Percentiles rank a stretch among this genome's conserved stretches.
phyloP scores from a whole-genome alignment of 441 rosid genomes.

The Sinapis alba region DNA sequence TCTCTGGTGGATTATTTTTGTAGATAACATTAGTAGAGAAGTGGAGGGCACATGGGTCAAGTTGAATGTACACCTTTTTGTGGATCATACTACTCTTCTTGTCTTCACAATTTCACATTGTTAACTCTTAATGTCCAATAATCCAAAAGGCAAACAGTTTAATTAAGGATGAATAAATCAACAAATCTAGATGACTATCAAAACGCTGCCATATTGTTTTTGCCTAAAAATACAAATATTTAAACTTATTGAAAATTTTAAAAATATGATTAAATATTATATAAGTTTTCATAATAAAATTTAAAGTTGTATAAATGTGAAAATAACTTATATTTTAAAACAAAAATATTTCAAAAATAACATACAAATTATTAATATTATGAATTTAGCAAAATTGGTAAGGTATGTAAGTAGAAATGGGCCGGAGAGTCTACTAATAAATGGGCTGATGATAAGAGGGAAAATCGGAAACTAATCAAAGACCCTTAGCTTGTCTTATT shows the following conservation, averaged over 20 bases:
- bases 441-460: slow-evolving; percentile 6
- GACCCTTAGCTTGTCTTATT: neutral
- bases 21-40: slow-evolving; percentile 16
- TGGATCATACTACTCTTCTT: neutral
- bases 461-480: slow-evolving; percentile 1
- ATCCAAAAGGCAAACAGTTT: neutral
- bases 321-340: too few species aligned
- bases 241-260: too few species aligned
- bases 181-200: neutral
- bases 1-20: slow-evolving; percentile 19
- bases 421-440: slow-evolving; percentile 13
- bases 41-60: neutral
- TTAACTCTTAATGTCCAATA: neutral
- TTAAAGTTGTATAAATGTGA: too few species aligned
- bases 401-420: neutral
- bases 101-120: neutral
- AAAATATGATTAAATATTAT: too few species aligned
- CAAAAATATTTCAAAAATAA: too few species aligned
- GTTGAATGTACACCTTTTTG: neutral
- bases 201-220: neutral
- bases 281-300: too few species aligned
- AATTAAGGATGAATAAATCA: neutral
- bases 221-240: too few species aligned
- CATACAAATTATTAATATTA: too few species aligned
- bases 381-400: neutral